Conservation (phyloP, 129 eudicot genomes). For the Flaveria sonorensis region DNA sequence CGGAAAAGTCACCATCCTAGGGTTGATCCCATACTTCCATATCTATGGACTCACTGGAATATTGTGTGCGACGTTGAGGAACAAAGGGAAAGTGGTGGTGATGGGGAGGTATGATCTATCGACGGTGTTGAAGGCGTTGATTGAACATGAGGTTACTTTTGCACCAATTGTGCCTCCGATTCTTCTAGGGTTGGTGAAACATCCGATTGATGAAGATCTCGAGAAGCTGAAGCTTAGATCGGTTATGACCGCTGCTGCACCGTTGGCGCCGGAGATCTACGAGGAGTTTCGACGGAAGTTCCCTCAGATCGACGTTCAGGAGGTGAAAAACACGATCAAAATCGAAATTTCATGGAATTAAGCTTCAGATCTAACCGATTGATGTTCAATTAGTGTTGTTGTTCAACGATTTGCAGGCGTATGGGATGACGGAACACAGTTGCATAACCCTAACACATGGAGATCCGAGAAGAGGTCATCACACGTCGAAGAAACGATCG, state of each 20-base stretch:
- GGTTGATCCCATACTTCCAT: conserved; percentile 87
- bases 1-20: conserved; percentile 70
- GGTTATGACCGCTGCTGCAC: conserved; percentile 92
- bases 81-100: conserved; percentile 92
- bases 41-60: conserved; percentile 89
- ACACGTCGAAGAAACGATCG: conserved; percentile 71
- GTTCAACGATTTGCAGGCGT: conserved; percentile 49
- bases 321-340: conserved; percentile 39
- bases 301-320: conserved; percentile 83
- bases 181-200: conserved; percentile 70
- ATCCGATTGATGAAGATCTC: conserved; percentile 77
- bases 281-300: conserved; percentile 71
- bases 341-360: background rate
- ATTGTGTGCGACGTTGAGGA: conserved; percentile 68
- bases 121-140: conserved; percentile 60
- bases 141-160: conserved; percentile 64
- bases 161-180: conserved; percentile 95
- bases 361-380: background rate
- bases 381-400: background rate
- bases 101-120: conserved; percentile 76
- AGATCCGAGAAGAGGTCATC: conserved; percentile 60
- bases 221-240: conserved; percentile 66
- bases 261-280: conserved; percentile 86
- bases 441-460: conserved; percentile 88
- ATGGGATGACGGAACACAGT: conserved; percentile 98